Percentiles rank a stretch among this genome's conserved stretches.
These are phyloP conservation scores for Gossypium gossypioides DNA, from an alignment of 441 rosid genomes.

Conservation along the genomic window DNA sequence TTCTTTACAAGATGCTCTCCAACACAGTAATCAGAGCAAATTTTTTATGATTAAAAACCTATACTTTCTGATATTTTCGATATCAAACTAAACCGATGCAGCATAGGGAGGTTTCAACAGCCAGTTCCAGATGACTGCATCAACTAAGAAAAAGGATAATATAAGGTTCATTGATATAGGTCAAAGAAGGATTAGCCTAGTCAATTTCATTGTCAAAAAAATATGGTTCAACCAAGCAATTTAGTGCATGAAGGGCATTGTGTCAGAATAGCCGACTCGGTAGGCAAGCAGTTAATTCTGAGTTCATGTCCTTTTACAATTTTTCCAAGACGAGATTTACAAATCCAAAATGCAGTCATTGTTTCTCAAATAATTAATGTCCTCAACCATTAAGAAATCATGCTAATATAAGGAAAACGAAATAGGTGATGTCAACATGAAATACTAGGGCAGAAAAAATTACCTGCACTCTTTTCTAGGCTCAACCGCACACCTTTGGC, in stretches of 20 bases:
- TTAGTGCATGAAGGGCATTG: background rate
- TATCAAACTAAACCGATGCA: slow-evolving; percentile 25
- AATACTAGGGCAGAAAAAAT: slow-evolving; percentile 7
- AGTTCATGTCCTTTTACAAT: background rate
- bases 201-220: background rate
- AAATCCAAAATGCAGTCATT: background rate
- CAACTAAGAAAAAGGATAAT: slow-evolving; percentile 2
- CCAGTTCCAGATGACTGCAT: slow-evolving; percentile 33
- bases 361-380: background rate
- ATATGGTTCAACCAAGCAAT: background rate
- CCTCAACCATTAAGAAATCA: background rate
- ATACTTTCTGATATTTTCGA: slow-evolving; percentile 23
- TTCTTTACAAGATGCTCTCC: slow-evolving; percentile 54
- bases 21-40: slow-evolving; percentile 30
- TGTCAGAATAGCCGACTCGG: background rate
- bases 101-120: slow-evolving; percentile 29
- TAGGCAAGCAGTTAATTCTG: background rate
- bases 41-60: slow-evolving; percentile 26
- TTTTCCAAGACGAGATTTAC: background rate
- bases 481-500: slow-evolving; percentile 16
- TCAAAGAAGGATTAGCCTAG: background rate
- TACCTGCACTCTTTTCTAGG: slow-evolving; percentile 42
- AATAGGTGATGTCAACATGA: background rate
- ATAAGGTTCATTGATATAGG: background rate
- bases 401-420: background rate